Conservation (phyloP, 2,329 filamentous ascomycete genomes). For the Beauveria asiatica region DNA sequence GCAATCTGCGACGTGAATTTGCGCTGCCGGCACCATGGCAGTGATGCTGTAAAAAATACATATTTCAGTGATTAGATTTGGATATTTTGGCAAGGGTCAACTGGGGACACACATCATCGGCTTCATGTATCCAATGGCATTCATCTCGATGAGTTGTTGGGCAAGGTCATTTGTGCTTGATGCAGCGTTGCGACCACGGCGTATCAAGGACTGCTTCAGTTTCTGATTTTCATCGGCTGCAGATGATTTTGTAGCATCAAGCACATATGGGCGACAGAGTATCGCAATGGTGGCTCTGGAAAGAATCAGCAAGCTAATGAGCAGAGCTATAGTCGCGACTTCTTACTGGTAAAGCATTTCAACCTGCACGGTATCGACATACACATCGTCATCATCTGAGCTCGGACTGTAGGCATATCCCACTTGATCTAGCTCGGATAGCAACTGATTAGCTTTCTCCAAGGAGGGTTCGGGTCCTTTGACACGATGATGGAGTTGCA, state of each 20-base stretch:
- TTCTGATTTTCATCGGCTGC: not conserved
- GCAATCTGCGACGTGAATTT: constrained; percentile 6
- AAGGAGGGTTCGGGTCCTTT: not conserved
- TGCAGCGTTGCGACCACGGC: constrained; percentile 4
- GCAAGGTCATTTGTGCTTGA: not conserved
- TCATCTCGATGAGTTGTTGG: not conserved
- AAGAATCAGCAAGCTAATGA: not conserved
- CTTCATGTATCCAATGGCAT: not conserved
- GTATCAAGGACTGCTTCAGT: not conserved
- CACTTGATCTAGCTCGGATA: not conserved
- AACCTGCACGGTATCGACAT: not conserved
- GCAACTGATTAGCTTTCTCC: not conserved
- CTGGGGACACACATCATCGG: constrained; percentile 4
- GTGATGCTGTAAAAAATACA: not conserved
- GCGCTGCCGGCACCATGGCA: constrained; percentile 4
- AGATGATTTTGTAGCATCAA: not conserved
- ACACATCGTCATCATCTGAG: not conserved
- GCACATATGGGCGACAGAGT: not conserved
- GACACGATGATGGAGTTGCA: constrained; percentile 1
- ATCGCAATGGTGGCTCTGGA: not conserved
- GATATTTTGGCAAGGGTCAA: too few relatives aligned
- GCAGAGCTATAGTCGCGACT: not conserved
- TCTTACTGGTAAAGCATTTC: constrained; percentile 1
- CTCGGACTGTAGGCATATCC: not conserved
- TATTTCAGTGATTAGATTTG: not conserved